These are phyloP conservation scores for Kernera saxatilis DNA, from an alignment of 345 rosid species.

Conservation along the genomic window DNA sequence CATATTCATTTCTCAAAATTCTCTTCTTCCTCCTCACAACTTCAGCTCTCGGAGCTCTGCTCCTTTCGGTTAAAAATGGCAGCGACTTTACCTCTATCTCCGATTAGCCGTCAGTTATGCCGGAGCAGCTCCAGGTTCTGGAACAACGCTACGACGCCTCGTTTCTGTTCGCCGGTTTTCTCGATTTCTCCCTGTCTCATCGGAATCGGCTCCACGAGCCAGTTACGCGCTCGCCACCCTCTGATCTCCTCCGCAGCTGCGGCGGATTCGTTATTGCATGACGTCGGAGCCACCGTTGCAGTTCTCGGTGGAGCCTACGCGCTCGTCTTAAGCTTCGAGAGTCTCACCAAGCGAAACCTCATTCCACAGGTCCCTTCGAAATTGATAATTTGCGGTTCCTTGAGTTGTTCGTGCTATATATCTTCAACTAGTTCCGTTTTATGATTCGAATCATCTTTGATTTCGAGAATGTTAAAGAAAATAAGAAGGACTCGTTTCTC, in stretches of 20 bases:
- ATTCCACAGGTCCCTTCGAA: constrained; percentile 51
- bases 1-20: neutral
- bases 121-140: neutral
- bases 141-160: neutral
- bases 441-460: too few species aligned
- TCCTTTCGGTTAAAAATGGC: constrained; percentile 2
- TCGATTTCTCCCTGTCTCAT: constrained; percentile 2
- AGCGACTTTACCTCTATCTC: constrained; percentile 1
- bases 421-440: too few species aligned
- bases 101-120: constrained; percentile 13
- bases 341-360: constrained; percentile 51
- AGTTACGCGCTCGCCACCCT: constrained; percentile 20
- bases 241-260: constrained; percentile 1
- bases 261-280: constrained; percentile 40
- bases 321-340: constrained; percentile 60
- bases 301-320: constrained; percentile 71
- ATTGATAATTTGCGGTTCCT: neutral
- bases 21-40: neutral
- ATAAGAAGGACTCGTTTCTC: neutral
- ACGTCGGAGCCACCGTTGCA: constrained; percentile 60
- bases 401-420: too few species aligned
- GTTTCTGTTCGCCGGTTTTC: constrained; percentile 16
- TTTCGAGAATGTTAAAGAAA: too few species aligned
- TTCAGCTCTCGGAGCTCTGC: neutral
- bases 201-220: neutral